Base-by-base conservation (phyloP, 805 yeast species). In the Diddensiella caesifluorescens region DNA sequence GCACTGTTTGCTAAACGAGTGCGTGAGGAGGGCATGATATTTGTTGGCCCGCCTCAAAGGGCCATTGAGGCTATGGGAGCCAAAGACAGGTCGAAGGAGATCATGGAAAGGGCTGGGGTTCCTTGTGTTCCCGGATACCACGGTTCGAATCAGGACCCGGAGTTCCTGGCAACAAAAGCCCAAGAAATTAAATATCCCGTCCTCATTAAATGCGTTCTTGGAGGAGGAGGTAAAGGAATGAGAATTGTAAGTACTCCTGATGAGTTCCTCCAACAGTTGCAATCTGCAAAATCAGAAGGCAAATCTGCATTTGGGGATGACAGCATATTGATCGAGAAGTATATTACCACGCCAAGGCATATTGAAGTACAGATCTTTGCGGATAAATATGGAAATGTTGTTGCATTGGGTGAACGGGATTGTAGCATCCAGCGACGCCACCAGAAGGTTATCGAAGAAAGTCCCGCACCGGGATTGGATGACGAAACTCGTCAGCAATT, bases 211-310 rank as follows among this genome's bases (percentile, higher is more conserved):
- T 73, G 77, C 4, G 75, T 77, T 31, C 73, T 77, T 13, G 79
- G 79, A 45, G 79, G 79, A 35, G 79, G 79, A 46, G 79, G 79
- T 45, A 73, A 73, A 49, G 79, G 79, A 18, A 67, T 74, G 59
- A 74, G 75, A 51, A 72, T 73, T 46, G 77, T 73, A 36, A 71
- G 72, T 45, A 59, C 66, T 15, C 71, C 64, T 43, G 63, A 47
- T 3, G 77, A 74, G 26, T 72, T 74, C 49, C 70, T 65, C 54
- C 57, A 70, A 25, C 75, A 72, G 36, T 68, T 74, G 52, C 66
- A 60, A 47, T 68, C 74, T 12, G 77, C 76, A n/a, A 73, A 68
- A 51, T 75, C 73, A 51, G 78, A 74, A 56, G 77, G 78, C 39
- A 61, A 68, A 48, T 61, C 77, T 0, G 71, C 75, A 44, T 74